A percentile compares a stretch with the other conserved stretches of the same genome.
phyloP scores from a whole-genome alignment of 2,329 filamentous ascomycete genomes.

The Fusarium foetens region DNA sequence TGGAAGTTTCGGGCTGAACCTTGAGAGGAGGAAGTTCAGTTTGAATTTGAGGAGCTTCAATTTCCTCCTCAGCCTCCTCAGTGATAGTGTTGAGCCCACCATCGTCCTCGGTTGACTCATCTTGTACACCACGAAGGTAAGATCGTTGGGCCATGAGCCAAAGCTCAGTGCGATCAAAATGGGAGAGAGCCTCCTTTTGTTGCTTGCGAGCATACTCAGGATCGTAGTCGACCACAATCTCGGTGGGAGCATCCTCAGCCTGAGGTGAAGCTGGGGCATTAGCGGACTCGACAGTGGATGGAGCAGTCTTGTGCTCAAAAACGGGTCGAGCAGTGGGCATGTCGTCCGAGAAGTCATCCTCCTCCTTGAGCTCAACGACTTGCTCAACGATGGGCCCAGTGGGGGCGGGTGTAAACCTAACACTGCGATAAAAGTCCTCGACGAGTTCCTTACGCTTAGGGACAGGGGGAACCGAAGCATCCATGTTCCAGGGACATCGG shows the following conservation, averaged over 20 bases:
- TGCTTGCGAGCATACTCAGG: constrained; percentile 80
- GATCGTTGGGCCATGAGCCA: constrained; percentile 87
- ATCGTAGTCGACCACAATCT: constrained; percentile 77
- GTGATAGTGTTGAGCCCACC: constrained; percentile 52
- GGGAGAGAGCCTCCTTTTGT: constrained; percentile 74
- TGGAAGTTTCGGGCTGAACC: constrained; percentile 32
- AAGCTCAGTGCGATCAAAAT: constrained; percentile 83
- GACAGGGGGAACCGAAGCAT: constrained; percentile 51
- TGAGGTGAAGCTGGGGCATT: constrained; percentile 54
- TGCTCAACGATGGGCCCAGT: constrained; percentile 64
- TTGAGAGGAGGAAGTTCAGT: constrained; percentile 37
- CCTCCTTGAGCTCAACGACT: constrained; percentile 67
- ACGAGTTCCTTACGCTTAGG: constrained; percentile 51
- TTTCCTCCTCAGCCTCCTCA: constrained; percentile 48
- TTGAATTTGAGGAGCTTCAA: constrained; percentile 44
- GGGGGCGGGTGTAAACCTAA: constrained; percentile 56
- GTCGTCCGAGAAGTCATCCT: constrained; percentile 64
- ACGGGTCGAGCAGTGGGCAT: constrained; percentile 72
- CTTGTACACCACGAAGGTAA: constrained; percentile 76
- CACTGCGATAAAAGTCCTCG: constrained; percentile 53
- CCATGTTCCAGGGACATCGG: constrained; percentile 77
- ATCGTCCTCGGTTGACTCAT: constrained; percentile 52
- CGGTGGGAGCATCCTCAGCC: constrained; percentile 68
- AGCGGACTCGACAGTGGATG: constrained; percentile 46
- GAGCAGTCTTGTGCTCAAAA: constrained; percentile 47